Percentiles rank a stretch among this genome's conserved stretches.
phyloP scores from a whole-genome alignment of 148 eudicot genomes.

The Vaccinium myrtillus region DNA sequence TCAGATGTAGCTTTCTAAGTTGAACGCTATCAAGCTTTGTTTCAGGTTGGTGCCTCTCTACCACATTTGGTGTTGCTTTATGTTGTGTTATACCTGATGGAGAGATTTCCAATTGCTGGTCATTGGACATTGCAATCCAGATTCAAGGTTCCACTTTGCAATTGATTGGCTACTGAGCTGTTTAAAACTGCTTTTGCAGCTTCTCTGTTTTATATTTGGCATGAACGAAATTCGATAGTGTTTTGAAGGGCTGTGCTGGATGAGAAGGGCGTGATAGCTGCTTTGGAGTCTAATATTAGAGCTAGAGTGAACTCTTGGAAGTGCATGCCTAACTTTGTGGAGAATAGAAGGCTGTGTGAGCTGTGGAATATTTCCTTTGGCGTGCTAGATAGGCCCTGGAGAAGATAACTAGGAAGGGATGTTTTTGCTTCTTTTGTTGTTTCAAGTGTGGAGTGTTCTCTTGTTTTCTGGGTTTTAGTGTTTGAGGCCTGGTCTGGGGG shows the following conservation, averaged over 20 bases:
- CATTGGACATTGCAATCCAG: neutral
- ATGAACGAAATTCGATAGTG: neutral
- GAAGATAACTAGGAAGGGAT: neutral
- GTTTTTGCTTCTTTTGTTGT: neutral
- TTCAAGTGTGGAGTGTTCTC: neutral
- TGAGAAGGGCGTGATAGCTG: neutral
- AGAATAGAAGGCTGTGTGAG: neutral
- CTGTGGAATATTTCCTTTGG: neutral
- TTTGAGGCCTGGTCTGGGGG: neutral
- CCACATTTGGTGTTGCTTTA: neutral
- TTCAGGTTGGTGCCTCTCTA: neutral
- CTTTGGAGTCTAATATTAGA: neutral
- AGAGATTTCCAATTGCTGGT: neutral
- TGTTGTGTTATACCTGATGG: neutral
- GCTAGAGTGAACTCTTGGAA: neutral
- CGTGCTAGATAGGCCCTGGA: neutral
- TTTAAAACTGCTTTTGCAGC: neutral
- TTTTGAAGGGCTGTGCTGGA: neutral
- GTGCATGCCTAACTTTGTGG: neutral
- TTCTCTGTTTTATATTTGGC: neutral
- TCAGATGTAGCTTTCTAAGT: slow-evolving; percentile 59
- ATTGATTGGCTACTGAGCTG: neutral
- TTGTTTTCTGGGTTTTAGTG: neutral
- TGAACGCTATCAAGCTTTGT: slow-evolving; percentile 10
- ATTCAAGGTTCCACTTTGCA: neutral